Conservation (phyloP, 495 filamentous ascomycete genomes). For the Aspergillus avenaceus region DNA sequence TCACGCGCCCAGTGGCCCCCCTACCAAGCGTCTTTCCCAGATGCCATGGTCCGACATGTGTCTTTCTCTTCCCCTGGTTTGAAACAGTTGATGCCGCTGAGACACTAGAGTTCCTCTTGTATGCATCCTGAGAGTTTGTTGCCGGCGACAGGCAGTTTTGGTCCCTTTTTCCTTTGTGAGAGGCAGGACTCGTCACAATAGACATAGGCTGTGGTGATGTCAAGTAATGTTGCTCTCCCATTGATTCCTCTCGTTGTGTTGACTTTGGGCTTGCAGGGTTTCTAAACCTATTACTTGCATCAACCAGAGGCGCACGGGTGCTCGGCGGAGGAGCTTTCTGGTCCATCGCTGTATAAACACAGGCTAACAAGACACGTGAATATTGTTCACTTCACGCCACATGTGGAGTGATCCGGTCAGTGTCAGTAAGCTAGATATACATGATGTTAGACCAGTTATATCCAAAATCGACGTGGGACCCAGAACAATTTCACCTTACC, state of each 20-base stretch:
- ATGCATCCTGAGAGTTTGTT: constrained; percentile 47
- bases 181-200: constrained; percentile 27
- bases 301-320: constrained; percentile 45
- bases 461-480: no score
- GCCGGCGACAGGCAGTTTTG: constrained; percentile 52
- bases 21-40: constrained; percentile 81
- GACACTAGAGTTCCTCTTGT: constrained; percentile 67
- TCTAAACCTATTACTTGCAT: constrained; percentile 45
- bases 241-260: constrained; percentile 17
- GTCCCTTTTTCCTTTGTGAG: constrained; percentile 36
- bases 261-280: constrained; percentile 27
- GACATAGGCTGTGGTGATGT: constrained; percentile 37
- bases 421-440: neutral
- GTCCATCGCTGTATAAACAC: constrained; percentile 16
- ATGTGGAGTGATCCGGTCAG: neutral
- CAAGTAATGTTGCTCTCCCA: constrained; percentile 23
- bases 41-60: constrained; percentile 84
- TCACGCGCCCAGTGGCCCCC: constrained; percentile 79
- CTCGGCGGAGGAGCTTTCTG: constrained; percentile 14
- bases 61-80: constrained; percentile 61
- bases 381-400: neutral
- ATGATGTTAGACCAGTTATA: neutral
- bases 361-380: constrained; percentile 5
- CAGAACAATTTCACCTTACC: neutral
- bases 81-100: constrained; percentile 66